Evolutionary conservation across 306 rosid genomes (phyloP).

Genomic region (Glycine soja): DNA sequence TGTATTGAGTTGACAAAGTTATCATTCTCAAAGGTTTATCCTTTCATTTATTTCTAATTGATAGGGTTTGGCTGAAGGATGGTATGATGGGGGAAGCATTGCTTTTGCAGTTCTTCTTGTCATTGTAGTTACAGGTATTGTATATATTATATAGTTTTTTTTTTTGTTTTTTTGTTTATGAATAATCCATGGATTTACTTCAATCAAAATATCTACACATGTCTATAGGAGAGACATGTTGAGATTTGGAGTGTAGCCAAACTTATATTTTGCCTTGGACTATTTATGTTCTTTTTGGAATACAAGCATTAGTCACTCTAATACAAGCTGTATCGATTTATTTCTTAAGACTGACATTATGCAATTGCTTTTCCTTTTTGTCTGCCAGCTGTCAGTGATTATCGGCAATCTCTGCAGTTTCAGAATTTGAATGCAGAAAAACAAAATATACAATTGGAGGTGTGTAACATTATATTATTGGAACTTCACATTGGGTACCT

Average conservation of each 20-base stretch:
- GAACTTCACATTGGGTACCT: constrained; percentile 29
- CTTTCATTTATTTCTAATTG: constrained; percentile 42
- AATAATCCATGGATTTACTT: constrained; percentile 20
- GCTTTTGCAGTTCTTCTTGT: constrained; percentile 89
- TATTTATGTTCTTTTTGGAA: constrained; percentile 4
- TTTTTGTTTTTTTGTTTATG: neutral
- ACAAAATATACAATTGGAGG: constrained; percentile 93
- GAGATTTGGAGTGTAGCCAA: constrained; percentile 9
- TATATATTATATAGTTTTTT: constrained; percentile 2
- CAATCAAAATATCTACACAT: constrained; percentile 2
- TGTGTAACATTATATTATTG: constrained; percentile 50
- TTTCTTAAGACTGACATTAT: constrained; percentile 40
- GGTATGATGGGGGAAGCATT: constrained; percentile 98
- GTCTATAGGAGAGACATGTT: constrained; percentile 15
- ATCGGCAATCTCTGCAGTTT: constrained; percentile 93
- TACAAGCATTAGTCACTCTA: constrained; percentile 33
- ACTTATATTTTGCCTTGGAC: constrained; percentile 26
- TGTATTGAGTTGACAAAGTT: constrained; percentile 9
- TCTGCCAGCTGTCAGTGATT: constrained; percentile 88
- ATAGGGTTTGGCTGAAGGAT: constrained; percentile 85
- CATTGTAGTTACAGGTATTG: constrained; percentile 87
- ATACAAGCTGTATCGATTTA: constrained; percentile 22
- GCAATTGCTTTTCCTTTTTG: constrained; percentile 36
- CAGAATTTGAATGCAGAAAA: constrained; percentile 88
- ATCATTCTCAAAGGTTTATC: constrained; percentile 24